Evolutionary conservation across 441 rosid genomes (phyloP), one percentile per base, ranked within the genome.

Genomic region (Dalechampia spathulata): DNA sequence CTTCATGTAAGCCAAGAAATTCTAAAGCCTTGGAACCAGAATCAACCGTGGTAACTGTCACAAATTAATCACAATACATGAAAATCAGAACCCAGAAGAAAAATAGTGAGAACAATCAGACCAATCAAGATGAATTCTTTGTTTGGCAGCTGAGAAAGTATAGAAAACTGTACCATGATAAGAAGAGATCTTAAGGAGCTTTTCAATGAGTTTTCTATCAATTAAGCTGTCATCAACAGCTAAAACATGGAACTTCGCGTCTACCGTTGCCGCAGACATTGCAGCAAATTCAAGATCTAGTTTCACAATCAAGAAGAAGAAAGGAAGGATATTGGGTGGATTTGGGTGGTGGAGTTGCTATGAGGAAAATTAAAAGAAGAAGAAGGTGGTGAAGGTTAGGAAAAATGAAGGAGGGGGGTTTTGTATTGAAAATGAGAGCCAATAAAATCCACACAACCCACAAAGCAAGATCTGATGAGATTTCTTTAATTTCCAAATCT

Each of bases 11-110:
- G 27, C 97, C 95, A 61, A 89, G 86, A 66, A 86, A 79, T 56
- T 84, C 78, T 56, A 89, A 65, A 54, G 97, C 97, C 63, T 89
- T 86, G 13, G 73, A 80, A 17, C 85, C 97, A 47, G 97, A 89
- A 67, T 89, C 97, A 43, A 86, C 97, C 12, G 86, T 74, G 7
- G 97, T 89, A 30, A 89, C 96, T 86, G 86, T 44, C 52, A 53
- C 9, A 47, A 0, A 4, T 34, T 1, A 23, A 32, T 54, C 16
- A 60, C 6, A 62, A 25, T 4, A 38, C 28, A 30, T 30, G 4
- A 23, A 23, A 27, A 27, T 21, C 30, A 38, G 34, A 50, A 26
- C 21, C 62, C 52, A 47, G 49, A 17, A 30, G 42, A 21, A 11
- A 27, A 17, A 20, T 23, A 43, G 7, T 11, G 44, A 9, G 15